Evolutionary conservation across 2,329 filamentous ascomycete genomes (phyloP).

Genomic region (Colletotrichum sp.): DNA sequence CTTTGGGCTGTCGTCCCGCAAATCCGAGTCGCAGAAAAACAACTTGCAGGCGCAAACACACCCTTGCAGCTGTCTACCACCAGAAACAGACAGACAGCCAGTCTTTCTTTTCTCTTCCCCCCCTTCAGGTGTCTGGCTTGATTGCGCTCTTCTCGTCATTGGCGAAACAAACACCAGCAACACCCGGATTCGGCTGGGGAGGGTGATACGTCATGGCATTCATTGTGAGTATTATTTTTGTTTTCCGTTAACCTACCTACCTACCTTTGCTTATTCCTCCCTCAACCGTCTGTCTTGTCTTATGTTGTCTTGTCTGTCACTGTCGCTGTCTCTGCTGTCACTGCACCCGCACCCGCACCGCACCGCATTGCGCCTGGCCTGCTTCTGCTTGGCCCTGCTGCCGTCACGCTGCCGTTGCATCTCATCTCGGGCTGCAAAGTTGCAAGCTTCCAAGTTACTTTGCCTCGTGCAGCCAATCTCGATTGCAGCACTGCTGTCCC

Average conservation of each 20-base stretch:
- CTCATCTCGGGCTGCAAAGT: not conserved
- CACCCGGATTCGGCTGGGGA: slow-evolving; percentile 14
- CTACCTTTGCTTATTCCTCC: not conserved
- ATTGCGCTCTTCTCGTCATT: slow-evolving; percentile 9
- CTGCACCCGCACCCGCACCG: not conserved
- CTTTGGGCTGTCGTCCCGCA: not conserved
- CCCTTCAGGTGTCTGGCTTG: not conserved
- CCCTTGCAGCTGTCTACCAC: not conserved
- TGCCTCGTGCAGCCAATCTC: slow-evolving; percentile 12
- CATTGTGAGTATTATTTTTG: slow-evolving; percentile 32
- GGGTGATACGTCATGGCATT: slow-evolving; percentile 33
- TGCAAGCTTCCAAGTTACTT: not conserved
- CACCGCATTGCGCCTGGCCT: not conserved
- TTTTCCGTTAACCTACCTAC: not conserved
- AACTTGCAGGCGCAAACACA: not conserved
- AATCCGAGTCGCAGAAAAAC: not conserved
- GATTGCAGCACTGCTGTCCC: slow-evolving; percentile 14
- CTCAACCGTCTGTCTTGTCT: not conserved
- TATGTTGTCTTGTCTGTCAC: not conserved
- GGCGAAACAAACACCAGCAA: slow-evolving; percentile 14
- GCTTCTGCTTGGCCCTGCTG: not conserved
- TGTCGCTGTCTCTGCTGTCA: not conserved
- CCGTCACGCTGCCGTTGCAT: not conserved
- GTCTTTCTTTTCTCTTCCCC: slow-evolving; percentile 6
- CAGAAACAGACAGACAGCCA: not conserved